Conservation (phyloP, 352 stramenopile genomes). For the Blastocystis hominis region DNA sequence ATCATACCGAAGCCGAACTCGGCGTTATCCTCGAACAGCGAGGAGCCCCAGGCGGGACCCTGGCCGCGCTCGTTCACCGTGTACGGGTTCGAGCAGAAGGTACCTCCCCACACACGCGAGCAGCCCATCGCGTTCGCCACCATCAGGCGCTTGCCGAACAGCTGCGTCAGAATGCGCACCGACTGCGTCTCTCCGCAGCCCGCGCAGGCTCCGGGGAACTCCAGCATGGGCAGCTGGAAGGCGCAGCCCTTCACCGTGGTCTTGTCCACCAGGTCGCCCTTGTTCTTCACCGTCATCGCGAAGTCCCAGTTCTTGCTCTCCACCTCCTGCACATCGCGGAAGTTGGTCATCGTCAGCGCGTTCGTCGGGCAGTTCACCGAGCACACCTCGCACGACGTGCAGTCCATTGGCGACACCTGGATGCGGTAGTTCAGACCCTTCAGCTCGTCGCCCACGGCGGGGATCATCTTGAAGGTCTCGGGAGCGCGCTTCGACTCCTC, state of each 20-base stretch:
- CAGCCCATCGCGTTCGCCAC: constrained; percentile 68
- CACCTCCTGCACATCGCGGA: constrained; percentile 62
- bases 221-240: constrained; percentile 65
- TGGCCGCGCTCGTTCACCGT: constrained; percentile 62
- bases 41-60: constrained; percentile 63
- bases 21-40: constrained; percentile 67
- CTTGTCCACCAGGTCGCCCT: constrained; percentile 65
- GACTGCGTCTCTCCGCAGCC: constrained; percentile 66
- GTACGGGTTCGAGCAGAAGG: constrained; percentile 67
- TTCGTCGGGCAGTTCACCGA: constrained; percentile 65
- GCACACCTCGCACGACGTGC: constrained; percentile 66
- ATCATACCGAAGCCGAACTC: constrained; percentile 62
- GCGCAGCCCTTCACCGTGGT: constrained; percentile 65
- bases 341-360: constrained; percentile 64
- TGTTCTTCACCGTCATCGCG: constrained; percentile 63
- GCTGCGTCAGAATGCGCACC: constrained; percentile 67
- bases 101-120: constrained; percentile 65
- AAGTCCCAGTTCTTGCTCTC: constrained; percentile 66
- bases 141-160: constrained; percentile 68
- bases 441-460: constrained; percentile 62
- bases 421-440: constrained; percentile 65
- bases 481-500: constrained; percentile 64
- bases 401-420: constrained; percentile 66
- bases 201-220: constrained; percentile 66
- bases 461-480: constrained; percentile 64